phyloP scores from a whole-genome alignment of 1,284 basidiomycete species.

The Quambalaria eucalypti region DNA sequence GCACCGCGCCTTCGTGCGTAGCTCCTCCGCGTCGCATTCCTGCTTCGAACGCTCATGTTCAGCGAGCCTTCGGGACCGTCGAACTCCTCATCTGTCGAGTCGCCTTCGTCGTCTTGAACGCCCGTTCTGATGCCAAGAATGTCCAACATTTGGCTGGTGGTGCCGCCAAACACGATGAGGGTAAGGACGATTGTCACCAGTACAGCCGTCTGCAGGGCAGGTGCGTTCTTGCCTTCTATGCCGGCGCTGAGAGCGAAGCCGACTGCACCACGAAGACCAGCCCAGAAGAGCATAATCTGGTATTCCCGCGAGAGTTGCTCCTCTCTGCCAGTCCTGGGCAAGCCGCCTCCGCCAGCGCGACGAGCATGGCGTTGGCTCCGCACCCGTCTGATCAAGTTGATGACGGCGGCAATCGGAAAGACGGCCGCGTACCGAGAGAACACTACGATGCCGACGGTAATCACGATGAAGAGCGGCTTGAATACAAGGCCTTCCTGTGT shows the following conservation, averaged over 20 bases:
- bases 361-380: slow-evolving; percentile 57
- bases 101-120: slow-evolving; percentile 74
- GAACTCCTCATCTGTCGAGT: slow-evolving; percentile 66
- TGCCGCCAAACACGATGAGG: slow-evolving; percentile 89
- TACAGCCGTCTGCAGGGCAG: slow-evolving; percentile 84
- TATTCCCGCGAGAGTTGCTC: slow-evolving; percentile 41
- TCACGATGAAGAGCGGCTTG: slow-evolving; percentile 81
- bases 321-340: slow-evolving; percentile 10
- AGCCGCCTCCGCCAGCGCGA: slow-evolving; percentile 14
- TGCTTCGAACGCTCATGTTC: neutral
- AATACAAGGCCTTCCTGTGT: slow-evolving; percentile 79
- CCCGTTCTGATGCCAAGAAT: slow-evolving; percentile 92
- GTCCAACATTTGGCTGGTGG: slow-evolving; percentile 91
- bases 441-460: slow-evolving; percentile 63
- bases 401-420: slow-evolving; percentile 87
- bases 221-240: slow-evolving; percentile 82
- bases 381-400: slow-evolving; percentile 79
- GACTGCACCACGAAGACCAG: slow-evolving; percentile 87
- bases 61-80: neutral
- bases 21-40: neutral
- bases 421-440: slow-evolving; percentile 92
- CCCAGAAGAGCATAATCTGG: slow-evolving; percentile 76
- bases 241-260: slow-evolving; percentile 93
- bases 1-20: neutral
- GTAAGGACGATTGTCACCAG: slow-evolving; percentile 92